These are phyloP conservation scores for Epichloe amarillans DNA, from an alignment of 2,329 filamentous ascomycete species.

Conservation along the genomic window DNA sequence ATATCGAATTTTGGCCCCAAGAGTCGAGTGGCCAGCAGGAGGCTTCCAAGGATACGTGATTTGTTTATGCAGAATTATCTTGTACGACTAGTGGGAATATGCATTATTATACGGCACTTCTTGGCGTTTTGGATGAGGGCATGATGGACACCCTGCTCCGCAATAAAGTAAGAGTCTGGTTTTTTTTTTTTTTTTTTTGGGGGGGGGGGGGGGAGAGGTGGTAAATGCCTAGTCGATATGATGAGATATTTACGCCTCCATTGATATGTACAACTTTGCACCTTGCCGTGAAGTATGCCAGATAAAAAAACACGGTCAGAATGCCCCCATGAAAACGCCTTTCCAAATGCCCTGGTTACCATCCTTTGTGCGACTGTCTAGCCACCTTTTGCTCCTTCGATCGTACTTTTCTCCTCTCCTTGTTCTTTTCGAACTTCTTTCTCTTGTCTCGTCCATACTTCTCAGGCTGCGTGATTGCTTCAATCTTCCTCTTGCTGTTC, in stretches of 20 bases:
- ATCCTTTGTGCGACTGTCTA: constrained; percentile 54
- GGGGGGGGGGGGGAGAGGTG: too few relatives aligned
- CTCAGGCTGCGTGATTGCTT: constrained; percentile 72
- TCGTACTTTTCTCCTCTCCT: constrained; percentile 67
- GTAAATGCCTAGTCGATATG: not conserved
- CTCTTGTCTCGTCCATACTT: constrained; percentile 65
- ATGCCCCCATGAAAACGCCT: constrained; percentile 13
- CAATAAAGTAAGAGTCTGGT: not conserved
- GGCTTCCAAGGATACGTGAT: not conserved
- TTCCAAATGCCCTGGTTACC: constrained; percentile 15
- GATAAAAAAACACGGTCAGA: not conserved
- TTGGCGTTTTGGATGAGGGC: not conserved
- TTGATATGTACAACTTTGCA: not conserved
- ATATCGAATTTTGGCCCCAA: constrained; percentile 86
- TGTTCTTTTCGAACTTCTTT: constrained; percentile 74
- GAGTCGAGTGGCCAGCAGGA: constrained; percentile 23
- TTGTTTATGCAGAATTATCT: not conserved
- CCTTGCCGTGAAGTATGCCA: not conserved
- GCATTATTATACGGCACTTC: not conserved
- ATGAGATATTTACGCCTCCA: not conserved
- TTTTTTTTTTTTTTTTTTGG: not conserved
- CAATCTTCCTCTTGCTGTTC: constrained; percentile 76
- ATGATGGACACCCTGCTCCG: not conserved
- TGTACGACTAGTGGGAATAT: not conserved
- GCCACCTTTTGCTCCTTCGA: constrained; percentile 57